Conservation (phyloP, 176 grass and related monocot species). For the Themeda triandra region DNA sequence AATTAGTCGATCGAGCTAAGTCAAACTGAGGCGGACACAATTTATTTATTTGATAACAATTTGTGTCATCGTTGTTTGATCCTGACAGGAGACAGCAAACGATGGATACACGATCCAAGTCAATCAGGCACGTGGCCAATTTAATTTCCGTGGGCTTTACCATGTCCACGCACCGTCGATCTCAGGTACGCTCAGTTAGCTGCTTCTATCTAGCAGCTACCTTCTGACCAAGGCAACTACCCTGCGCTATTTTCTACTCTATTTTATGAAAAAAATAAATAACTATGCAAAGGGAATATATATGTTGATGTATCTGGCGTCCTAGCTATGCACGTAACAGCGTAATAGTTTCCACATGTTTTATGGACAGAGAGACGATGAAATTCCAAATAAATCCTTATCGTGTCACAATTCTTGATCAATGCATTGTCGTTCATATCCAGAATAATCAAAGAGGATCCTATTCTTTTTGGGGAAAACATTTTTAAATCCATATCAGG, state of each 20-base stretch:
- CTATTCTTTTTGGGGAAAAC: not conserved
- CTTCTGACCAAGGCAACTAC: slow-evolving; percentile 17
- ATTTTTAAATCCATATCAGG: not conserved
- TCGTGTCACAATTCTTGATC: not conserved
- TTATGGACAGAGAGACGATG: not conserved
- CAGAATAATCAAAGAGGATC: not conserved
- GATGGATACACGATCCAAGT: not conserved
- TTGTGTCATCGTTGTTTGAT: not conserved
- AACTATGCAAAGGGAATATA: no score
- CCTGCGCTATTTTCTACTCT: not conserved
- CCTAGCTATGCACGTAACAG: not conserved
- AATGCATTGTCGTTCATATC: not conserved
- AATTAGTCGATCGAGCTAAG: not conserved
- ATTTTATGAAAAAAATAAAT: not conserved
- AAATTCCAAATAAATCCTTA: not conserved
- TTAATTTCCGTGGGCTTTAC: not conserved
- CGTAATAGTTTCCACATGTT: not conserved
- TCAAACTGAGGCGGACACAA: not conserved
- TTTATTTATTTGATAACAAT: not conserved
- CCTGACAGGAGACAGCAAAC: slow-evolving; percentile 13
- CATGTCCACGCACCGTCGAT: not conserved
- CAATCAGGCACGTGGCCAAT: slow-evolving; percentile 22
- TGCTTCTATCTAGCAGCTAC: not conserved
- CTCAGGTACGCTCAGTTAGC: not conserved
- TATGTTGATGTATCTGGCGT: not conserved